phyloP scores from a whole-genome alignment of 768 basidiomycete genomes.

The Termitomyces sp. region DNA sequence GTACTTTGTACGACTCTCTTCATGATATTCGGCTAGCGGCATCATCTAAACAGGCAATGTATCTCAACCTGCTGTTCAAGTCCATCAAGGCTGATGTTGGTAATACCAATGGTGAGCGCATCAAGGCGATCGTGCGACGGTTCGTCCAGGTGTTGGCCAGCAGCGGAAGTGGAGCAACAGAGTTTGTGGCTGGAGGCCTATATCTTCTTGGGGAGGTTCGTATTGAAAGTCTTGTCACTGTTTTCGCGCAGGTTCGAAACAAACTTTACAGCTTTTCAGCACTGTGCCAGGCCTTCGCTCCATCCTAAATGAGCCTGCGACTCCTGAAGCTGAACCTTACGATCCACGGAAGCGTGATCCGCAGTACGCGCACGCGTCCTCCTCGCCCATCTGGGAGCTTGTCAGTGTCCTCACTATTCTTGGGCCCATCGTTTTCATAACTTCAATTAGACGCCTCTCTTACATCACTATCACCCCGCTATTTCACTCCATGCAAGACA shows the following conservation, averaged over 20 bases:
- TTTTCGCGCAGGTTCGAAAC: neutral
- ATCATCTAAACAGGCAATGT: conserved; percentile 95
- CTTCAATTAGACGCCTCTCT: conserved; percentile 61
- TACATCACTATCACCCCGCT: conserved; percentile 88
- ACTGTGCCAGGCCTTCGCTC: conserved; percentile 38
- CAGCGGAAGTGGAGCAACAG: conserved; percentile 71
- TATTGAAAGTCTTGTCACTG: neutral
- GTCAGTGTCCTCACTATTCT: conserved; percentile 39
- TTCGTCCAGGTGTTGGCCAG: conserved; percentile 77
- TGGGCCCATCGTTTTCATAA: neutral
- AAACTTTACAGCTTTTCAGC: conserved; percentile 33
- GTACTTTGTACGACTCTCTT: conserved; percentile 86
- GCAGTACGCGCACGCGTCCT: conserved; percentile 75
- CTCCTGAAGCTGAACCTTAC: conserved; percentile 43
- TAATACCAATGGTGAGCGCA: conserved; percentile 54
- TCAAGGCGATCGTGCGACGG: conserved; percentile 78
- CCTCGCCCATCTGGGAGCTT: conserved; percentile 86
- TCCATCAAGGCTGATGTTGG: conserved; percentile 66
- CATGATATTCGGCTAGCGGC: conserved; percentile 76
- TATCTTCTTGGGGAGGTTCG: conserved; percentile 86
- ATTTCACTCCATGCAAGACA: conserved; percentile 84
- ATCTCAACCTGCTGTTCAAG: conserved; percentile 91
- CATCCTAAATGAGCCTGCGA: conserved; percentile 31
- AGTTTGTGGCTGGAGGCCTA: conserved; percentile 87
- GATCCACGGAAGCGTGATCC: conserved; percentile 92